Evolutionary conservation across 129 eudicot species (phyloP), one percentile per base, ranked within the genome.

Genomic region (Gnaphalium uliginosum): DNA sequence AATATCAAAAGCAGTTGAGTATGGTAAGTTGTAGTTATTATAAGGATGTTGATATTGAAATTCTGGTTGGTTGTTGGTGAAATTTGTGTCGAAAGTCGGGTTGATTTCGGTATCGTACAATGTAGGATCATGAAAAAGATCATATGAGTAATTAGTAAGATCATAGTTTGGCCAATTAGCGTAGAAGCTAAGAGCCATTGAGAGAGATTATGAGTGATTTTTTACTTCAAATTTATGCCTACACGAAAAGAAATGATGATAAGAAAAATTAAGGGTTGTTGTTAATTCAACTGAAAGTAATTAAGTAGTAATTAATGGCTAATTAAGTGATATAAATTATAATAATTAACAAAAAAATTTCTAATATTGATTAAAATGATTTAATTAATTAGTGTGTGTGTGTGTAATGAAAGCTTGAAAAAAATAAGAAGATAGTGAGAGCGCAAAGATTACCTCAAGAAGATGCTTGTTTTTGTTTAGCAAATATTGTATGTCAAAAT

Each of bases 101-200:
- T 66, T 65, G 21, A 78, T 48, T 21, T 48, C 70, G 53, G 60
- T 41, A 14, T 78, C 72, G 23, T 29, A 71, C 5, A 70, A 25
- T 48, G 66, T 62, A 6, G 63, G n/a, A 1, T 53, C 65, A 29
- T 71, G 74, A 63, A 66, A 54, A 79, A 56, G 3, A 37, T 37
- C 43, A 33, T 6, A 35, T 6, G 50, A 23, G 62, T 5, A 58
- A n/a, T n/a, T n/a, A 58, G 22, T 17, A 46, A 68, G 1, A 54
- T 64, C 57, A 65, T 72, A 51, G 2, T 73, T 48, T 32, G 26
- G 29, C 62, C 83, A 79, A 65, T 72, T 72, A 48, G n/a, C 32
- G 82, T 62, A 73, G 79, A 72, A 79, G 74, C 78, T 67, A 53
- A 79, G 78, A 66, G 83, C 69, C 83, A 79, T 79, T 78, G 29